Conservation (phyloP, 495 filamentous ascomycete genomes). For the Apiosordaria backusii region DNA sequence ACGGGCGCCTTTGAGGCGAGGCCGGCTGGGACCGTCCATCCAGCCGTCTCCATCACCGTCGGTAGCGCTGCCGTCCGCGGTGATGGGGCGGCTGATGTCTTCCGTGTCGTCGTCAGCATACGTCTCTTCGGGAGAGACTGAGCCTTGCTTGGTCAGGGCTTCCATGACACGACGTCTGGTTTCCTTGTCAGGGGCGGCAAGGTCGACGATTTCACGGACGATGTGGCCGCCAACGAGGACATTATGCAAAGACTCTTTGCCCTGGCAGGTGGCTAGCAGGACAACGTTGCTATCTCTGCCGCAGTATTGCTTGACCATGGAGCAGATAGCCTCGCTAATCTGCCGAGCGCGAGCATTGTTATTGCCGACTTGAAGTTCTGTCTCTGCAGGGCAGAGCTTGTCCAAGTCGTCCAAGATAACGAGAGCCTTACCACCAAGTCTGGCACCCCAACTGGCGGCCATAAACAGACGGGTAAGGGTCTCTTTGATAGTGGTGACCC, state of each 20-base stretch:
- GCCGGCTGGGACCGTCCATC: slow-evolving; percentile 58
- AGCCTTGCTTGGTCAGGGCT: slow-evolving; percentile 54
- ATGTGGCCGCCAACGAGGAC: slow-evolving; percentile 76
- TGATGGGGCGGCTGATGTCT: slow-evolving; percentile 48
- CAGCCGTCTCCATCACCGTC: slow-evolving; percentile 59
- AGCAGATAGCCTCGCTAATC: slow-evolving; percentile 83
- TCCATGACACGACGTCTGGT: slow-evolving; percentile 79
- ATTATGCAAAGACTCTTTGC: slow-evolving; percentile 82
- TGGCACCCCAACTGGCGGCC: slow-evolving; percentile 81
- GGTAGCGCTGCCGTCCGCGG: slow-evolving; percentile 46
- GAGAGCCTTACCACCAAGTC: slow-evolving; percentile 74
- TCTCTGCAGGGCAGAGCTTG: slow-evolving; percentile 85
- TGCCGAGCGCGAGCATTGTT: slow-evolving; percentile 91
- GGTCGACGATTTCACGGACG: slow-evolving; percentile 73
- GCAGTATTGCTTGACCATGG: slow-evolving; percentile 79
- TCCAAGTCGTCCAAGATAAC: slow-evolving; percentile 93
- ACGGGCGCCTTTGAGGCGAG: slow-evolving; percentile 12
- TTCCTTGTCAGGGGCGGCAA: slow-evolving; percentile 90
- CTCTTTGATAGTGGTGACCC: slow-evolving; percentile 86
- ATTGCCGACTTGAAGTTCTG: slow-evolving; percentile 83
- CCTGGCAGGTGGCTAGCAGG: slow-evolving; percentile 84
- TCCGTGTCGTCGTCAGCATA: slow-evolving; percentile 34
- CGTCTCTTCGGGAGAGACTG: slow-evolving; percentile 37
- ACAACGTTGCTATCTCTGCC: slow-evolving; percentile 69
- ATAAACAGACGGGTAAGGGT: slow-evolving; percentile 78